These are phyloP conservation scores for Phytophthora sojae DNA, from an alignment of 352 stramenopile species.

Conservation along the genomic window DNA sequence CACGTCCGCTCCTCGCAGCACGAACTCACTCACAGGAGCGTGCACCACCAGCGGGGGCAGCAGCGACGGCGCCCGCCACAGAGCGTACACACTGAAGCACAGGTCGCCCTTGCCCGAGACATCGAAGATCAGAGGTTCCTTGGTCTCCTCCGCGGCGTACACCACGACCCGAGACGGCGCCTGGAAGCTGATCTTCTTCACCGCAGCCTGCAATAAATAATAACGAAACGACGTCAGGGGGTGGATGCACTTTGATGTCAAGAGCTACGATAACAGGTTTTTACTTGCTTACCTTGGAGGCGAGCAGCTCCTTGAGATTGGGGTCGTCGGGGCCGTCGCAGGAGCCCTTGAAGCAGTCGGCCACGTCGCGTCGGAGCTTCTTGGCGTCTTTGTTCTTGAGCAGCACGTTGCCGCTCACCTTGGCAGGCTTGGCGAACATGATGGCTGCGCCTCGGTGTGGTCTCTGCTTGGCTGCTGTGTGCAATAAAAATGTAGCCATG, in stretches of 20 bases:
- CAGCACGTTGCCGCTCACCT: conserved; percentile 80
- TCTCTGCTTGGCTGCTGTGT: background rate
- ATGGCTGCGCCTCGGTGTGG: background rate
- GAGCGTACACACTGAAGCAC: conserved; percentile 70
- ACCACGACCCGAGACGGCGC: conserved; percentile 78
- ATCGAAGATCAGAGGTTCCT: conserved; percentile 81
- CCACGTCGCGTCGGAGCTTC: conserved; percentile 79
- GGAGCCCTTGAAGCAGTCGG: conserved; percentile 36
- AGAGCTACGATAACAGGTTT: background rate
- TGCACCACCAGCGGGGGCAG: conserved; percentile 74
- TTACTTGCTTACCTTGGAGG: conserved; percentile 46
- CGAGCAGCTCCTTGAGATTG: conserved; percentile 48
- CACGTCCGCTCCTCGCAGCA: conserved; percentile 81
- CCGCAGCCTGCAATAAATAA: conserved; percentile 32
- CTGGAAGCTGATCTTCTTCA: conserved; percentile 85
- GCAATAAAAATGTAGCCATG: background rate
- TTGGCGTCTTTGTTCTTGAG: conserved; percentile 89
- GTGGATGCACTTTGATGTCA: background rate
- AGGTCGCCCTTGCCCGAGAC: conserved; percentile 73
- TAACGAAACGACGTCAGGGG: background rate
- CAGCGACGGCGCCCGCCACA: conserved; percentile 63
- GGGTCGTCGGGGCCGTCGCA: conserved; percentile 46
- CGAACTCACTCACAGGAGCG: conserved; percentile 82
- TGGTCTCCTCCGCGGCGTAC: conserved; percentile 63
- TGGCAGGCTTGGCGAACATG: conserved; percentile 87